phyloP scores from a whole-genome alignment of 495 filamentous ascomycete species.

The Endocarpon pusillum region DNA sequence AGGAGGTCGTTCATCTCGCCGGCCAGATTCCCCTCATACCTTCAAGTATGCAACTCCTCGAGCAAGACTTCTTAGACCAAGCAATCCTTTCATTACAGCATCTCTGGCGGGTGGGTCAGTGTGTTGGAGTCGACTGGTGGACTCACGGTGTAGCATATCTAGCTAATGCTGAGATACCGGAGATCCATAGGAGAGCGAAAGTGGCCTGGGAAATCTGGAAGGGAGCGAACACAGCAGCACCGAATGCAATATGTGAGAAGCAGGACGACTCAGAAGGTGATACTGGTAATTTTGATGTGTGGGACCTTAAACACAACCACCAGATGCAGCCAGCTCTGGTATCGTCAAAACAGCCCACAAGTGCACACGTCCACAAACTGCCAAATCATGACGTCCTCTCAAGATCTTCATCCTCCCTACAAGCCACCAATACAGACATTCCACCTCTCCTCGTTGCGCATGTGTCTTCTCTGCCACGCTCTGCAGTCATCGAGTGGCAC shows the following conservation, averaged over 20 bases:
- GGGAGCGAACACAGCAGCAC: conserved; percentile 23
- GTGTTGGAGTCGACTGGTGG: conserved; percentile 58
- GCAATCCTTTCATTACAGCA: conserved; percentile 66
- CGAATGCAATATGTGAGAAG: too few species aligned
- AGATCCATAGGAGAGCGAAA: conserved; percentile 19
- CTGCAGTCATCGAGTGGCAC: conserved; percentile 60
- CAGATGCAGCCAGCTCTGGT: conserved; percentile 4
- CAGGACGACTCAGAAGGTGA: conserved; percentile 18
- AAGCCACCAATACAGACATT: conserved; percentile 9
- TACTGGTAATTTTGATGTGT: conserved; percentile 44
- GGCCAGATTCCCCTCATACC: conserved; percentile 88
- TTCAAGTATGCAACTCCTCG: conserved; percentile 47
- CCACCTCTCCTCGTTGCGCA: conserved; percentile 59
- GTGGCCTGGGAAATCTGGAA: conserved; percentile 35
- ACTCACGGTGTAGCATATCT: conserved; percentile 57
- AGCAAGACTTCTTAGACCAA: conserved; percentile 14
- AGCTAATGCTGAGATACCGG: conserved; percentile 13
- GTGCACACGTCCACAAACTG: too few species aligned
- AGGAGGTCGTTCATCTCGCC: conserved; percentile 44
- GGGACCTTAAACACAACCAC: conserved; percentile 48
- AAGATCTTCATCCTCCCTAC: too few species aligned
- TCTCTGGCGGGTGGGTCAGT: conserved; percentile 65
- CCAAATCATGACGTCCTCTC: conserved; percentile 19
- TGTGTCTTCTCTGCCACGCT: conserved; percentile 52
- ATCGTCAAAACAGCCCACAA: conserved; percentile 3